Percentiles rank a stretch among this genome's conserved stretches.
Evolutionary conservation across 2,329 filamentous ascomycete genomes (phyloP).

Genomic region (Huntiella moniliformis): DNA sequence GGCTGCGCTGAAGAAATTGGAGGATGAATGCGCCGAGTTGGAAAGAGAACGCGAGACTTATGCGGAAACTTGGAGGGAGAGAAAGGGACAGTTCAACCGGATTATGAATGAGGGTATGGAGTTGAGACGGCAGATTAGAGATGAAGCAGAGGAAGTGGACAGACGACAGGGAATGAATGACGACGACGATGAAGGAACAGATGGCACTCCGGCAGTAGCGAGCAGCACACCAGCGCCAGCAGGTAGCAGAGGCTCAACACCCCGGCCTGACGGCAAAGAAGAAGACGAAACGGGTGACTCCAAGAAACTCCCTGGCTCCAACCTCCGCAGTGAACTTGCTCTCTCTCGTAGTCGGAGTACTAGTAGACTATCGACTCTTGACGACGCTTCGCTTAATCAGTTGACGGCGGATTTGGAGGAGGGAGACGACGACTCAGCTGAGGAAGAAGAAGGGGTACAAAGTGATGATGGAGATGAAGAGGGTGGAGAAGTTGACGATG

Average conservation of each 20-base stretch:
- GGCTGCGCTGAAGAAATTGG: slow-evolving; percentile 58
- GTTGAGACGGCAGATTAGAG: slow-evolving; percentile 66
- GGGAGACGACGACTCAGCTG: slow-evolving; percentile 54
- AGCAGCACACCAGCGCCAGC: slow-evolving; percentile 30
- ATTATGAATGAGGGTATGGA: slow-evolving; percentile 87
- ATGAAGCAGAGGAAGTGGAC: slow-evolving; percentile 91
- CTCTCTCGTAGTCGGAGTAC: slow-evolving; percentile 7
- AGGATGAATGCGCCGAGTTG: slow-evolving; percentile 74
- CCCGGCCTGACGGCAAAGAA: slow-evolving; percentile 1
- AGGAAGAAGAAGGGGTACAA: slow-evolving; percentile 39
- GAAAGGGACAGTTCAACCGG: slow-evolving; percentile 67
- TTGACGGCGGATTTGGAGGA: slow-evolving; percentile 45
- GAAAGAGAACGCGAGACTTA: slow-evolving; percentile 71
- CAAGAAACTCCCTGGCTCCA: slow-evolving; percentile 13
- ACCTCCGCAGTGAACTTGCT: slow-evolving; percentile 1
- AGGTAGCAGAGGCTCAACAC: slow-evolving; percentile 22
- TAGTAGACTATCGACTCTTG: slow-evolving; percentile 23
- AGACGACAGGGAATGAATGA: slow-evolving; percentile 65
- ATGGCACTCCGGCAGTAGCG: slow-evolving; percentile 24
- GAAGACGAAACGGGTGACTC: slow-evolving; percentile 16
- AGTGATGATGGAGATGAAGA: slow-evolving; percentile 72
- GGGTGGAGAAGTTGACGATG: slow-evolving; percentile 41
- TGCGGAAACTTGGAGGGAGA: slow-evolving; percentile 64
- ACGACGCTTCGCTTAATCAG: too few relatives aligned
- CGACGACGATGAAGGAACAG: slow-evolving; percentile 41